Conservation (phyloP, 352 stramenopile genomes). For the Phytophthora cryptogea region DNA sequence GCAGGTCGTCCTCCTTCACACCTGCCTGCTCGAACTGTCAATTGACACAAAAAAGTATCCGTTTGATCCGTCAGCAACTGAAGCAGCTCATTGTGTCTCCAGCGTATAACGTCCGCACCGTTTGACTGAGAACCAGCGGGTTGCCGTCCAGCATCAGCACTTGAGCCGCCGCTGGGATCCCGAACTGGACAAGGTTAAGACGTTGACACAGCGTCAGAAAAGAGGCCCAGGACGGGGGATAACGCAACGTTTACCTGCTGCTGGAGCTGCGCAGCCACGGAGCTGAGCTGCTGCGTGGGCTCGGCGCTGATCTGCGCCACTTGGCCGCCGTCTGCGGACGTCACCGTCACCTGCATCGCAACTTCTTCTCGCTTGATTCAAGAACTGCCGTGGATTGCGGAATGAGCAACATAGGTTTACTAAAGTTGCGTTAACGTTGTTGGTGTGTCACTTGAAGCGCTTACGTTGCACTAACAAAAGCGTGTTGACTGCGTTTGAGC, state of each 20-base stretch:
- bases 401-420: background rate
- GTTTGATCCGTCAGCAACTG: slow-evolving; percentile 3
- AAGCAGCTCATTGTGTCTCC: background rate
- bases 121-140: slow-evolving; percentile 54
- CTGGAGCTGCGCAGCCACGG: slow-evolving; percentile 51
- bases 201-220: slow-evolving; percentile 1
- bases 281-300: slow-evolving; percentile 48
- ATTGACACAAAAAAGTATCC: slow-evolving; percentile 11
- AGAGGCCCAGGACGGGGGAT: background rate
- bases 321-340: slow-evolving; percentile 60
- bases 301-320: slow-evolving; percentile 61
- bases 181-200: slow-evolving; percentile 49
- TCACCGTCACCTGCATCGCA: slow-evolving; percentile 68
- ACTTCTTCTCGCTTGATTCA: background rate
- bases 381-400: too few species aligned
- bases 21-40: slow-evolving; percentile 70
- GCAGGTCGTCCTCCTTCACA: slow-evolving; percentile 71
- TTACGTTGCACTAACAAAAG: background rate
- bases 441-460: background rate
- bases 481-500: slow-evolving; percentile 22
- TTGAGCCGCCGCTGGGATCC: slow-evolving; percentile 55
- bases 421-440: background rate
- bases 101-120: slow-evolving; percentile 33
- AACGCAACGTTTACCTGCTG: slow-evolving; percentile 40
- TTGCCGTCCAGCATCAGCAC: slow-evolving; percentile 70